phyloP scores from a whole-genome alignment of 1,284 basidiomycete genomes.

The Gyrodon tennesseensis region DNA sequence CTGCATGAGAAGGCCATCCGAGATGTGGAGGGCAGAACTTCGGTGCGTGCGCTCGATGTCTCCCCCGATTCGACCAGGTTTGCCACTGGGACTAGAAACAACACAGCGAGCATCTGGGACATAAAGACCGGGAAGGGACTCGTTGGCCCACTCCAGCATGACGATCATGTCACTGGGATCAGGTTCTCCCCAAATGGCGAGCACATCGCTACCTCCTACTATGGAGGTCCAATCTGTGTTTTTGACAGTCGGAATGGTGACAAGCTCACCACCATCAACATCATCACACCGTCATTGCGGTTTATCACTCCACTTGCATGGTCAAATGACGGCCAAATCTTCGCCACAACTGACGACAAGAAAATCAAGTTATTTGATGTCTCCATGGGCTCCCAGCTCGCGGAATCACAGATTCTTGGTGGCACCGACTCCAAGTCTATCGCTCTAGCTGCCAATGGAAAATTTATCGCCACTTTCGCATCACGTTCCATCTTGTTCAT shows the following conservation, averaged over 20 bases:
- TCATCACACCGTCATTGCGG: fast-evolving
- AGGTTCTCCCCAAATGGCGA: background rate
- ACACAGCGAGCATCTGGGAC: background rate
- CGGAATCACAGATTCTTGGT: background rate
- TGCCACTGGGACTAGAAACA: background rate
- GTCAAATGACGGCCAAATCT: background rate
- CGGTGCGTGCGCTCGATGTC: background rate
- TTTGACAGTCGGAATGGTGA: background rate
- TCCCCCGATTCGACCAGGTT: background rate
- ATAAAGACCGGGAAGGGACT: background rate
- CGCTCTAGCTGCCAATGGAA: background rate
- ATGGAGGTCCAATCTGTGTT: fast-evolving
- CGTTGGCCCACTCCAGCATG: background rate
- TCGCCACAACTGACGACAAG: fast-evolving
- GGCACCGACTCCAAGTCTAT: background rate
- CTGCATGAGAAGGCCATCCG: no score
- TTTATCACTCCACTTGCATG: background rate
- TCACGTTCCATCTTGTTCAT: background rate
- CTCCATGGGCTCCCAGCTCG: background rate
- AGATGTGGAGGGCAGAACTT: no score
- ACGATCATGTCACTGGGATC: background rate
- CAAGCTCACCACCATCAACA: background rate
- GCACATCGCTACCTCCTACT: background rate
- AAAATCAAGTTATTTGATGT: background rate
- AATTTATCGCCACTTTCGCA: background rate